Base-by-base conservation (phyloP, 2,329 filamentous ascomycete genomes). In the Talaromyces sp. region DNA sequence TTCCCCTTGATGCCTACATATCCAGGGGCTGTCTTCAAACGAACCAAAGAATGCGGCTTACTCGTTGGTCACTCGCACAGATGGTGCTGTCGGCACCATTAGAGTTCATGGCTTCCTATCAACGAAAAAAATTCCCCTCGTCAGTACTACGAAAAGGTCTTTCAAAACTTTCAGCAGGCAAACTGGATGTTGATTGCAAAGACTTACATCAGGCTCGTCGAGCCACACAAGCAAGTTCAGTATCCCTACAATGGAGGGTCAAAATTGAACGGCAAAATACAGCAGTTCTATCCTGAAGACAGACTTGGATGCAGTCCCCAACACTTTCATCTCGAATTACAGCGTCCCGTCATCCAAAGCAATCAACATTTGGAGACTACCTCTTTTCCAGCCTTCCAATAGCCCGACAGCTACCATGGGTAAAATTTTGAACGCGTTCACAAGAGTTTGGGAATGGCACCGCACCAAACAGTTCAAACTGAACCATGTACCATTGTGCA, bases 111-210 rank as follows among this genome's bases (percentile, higher is more conserved):
- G 9, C 24, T 70, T n/a, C 63, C 64, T 2, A 47, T 69, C n/a
- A 52, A 55, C 17, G 63, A 70, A 11, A 54, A 49, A 24, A 49
- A 51, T 9, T 47, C 69, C 8, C 49, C 69, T n/a, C 61, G 65
- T 19, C 53, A 53, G 17, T 71, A 70, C 50, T 71, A 71, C 33
- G 64, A 69, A 49, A 69, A 66, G 29, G 60, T 65, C 1, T 71
- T 70, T 33, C 62, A 69, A 11, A 65, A 65, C 17, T 50, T 71
- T 22, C 67, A 71, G 47, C 69, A 71, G 56, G 65, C 64, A 14
- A 70, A 71, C 51, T 71, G 67, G 30, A 65, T 66, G n/a, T 62
- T 68, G 7, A 57, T 71, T 4, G 67, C 69, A 9, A 70, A 71
- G 42, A 67, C 67, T 41, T 71, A 67, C 47, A 63, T 71, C 54